Percentiles rank a stretch among this genome's conserved stretches.
phyloP scores from a whole-genome alignment of 768 basidiomycete genomes.

The Asterophora parasitica region DNA sequence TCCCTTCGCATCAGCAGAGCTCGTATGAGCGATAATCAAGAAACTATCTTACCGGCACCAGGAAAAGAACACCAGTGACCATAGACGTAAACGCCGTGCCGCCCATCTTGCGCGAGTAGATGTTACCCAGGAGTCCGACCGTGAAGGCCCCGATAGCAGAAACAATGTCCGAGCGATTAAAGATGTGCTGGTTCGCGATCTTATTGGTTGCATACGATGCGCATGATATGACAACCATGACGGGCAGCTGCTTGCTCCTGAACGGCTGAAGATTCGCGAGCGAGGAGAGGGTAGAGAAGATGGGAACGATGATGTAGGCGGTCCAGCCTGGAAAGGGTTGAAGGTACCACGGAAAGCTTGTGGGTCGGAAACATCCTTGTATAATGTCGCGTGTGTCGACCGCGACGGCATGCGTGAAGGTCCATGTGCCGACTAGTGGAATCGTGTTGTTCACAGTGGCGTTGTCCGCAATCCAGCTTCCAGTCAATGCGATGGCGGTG shows the following conservation, averaged over 20 bases:
- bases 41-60: constrained; percentile 67
- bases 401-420: constrained; percentile 53
- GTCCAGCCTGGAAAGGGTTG: constrained; percentile 80
- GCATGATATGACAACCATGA: constrained; percentile 86
- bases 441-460: constrained; percentile 35
- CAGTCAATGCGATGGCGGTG: constrained; percentile 49
- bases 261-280: constrained; percentile 77
- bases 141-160: constrained; percentile 84
- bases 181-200: constrained; percentile 79
- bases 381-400: constrained; percentile 42
- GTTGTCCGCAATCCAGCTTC: constrained; percentile 65
- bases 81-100: constrained; percentile 89
- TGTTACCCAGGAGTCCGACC: constrained; percentile 71
- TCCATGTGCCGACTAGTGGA: constrained; percentile 58
- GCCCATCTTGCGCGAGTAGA: constrained; percentile 77
- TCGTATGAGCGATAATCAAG: neutral
- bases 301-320: constrained; percentile 68
- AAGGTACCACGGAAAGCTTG: constrained; percentile 68
- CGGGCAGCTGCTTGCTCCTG: constrained; percentile 61
- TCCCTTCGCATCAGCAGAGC: constrained; percentile 4
- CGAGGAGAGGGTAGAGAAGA: constrained; percentile 68
- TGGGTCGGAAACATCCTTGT: constrained; percentile 68
- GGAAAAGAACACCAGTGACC: constrained; percentile 84
- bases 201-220: constrained; percentile 76
- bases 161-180: constrained; percentile 79